Conservation (phyloP, 2,329 filamentous ascomycete genomes). For the Claviceps digitariae region DNA sequence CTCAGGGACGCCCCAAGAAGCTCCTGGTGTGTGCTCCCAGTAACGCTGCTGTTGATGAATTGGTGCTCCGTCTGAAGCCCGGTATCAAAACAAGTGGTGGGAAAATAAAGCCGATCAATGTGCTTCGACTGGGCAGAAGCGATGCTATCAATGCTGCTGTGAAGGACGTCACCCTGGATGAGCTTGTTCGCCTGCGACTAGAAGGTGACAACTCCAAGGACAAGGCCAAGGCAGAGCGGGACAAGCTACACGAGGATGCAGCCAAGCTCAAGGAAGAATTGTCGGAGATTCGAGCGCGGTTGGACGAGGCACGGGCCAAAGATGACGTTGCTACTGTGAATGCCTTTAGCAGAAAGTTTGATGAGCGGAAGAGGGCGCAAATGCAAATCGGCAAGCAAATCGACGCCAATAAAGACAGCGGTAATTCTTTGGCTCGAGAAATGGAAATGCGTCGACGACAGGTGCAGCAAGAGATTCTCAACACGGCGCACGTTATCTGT, state of each 20-base stretch:
- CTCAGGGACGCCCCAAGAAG: slow-evolving; percentile 49
- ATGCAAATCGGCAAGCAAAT: slow-evolving; percentile 63
- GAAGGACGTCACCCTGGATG: slow-evolving; percentile 83
- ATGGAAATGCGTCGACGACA: slow-evolving; percentile 72
- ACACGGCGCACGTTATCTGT: slow-evolving; percentile 84
- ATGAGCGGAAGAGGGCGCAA: slow-evolving; percentile 64
- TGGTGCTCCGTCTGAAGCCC: slow-evolving; percentile 82
- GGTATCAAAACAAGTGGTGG: slow-evolving; percentile 72
- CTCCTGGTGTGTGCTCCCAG: slow-evolving; percentile 94
- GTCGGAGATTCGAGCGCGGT: slow-evolving; percentile 52
- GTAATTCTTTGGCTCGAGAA: slow-evolving; percentile 68
- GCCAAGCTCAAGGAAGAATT: slow-evolving; percentile 64
- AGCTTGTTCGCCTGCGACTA: slow-evolving; percentile 67
- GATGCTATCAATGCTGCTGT: slow-evolving; percentile 88
- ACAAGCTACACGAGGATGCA: slow-evolving; percentile 50
- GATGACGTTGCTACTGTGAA: slow-evolving; percentile 33
- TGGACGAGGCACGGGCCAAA: slow-evolving; percentile 52
- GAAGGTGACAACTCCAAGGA: slow-evolving; percentile 45
- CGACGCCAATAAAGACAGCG: slow-evolving; percentile 74
- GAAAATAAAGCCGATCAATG: slow-evolving; percentile 60
- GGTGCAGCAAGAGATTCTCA: slow-evolving; percentile 81
- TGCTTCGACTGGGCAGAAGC: slow-evolving; percentile 77
- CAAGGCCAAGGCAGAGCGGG: slow-evolving; percentile 40
- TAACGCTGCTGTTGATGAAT: slow-evolving; percentile 92
- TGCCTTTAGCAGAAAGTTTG: slow-evolving; percentile 61